phyloP scores from a whole-genome alignment of 129 eudicot genomes.

The carrot (Daucus carota) region DH1_v3.0 NC_030382.2:42474501-42475000 shows the following conservation, averaged over 20 bases:
- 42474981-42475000: slow-evolving; percentile 61
- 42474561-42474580: too few relatives aligned
- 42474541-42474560: background rate
- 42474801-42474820: background rate
- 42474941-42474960: slow-evolving; percentile 80
- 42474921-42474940: slow-evolving; percentile 83
- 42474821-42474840: too few relatives aligned
- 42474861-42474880: background rate
- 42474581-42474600: too few relatives aligned
- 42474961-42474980: slow-evolving; percentile 75
- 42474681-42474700: background rate
- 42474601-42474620: background rate
- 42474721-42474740: background rate
- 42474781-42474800: background rate
- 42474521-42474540: background rate
- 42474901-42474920: background rate
- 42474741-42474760: background rate
- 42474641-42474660: background rate
- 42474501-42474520: background rate
- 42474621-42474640: background rate
- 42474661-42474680: background rate
- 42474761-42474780: background rate
- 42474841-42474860: too few relatives aligned
- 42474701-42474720: too few relatives aligned
- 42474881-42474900: background rate